These are phyloP conservation scores for Tetragonia tetragonoides DNA, from an alignment of 148 eudicot species.

Conservation along the genomic window DNA sequence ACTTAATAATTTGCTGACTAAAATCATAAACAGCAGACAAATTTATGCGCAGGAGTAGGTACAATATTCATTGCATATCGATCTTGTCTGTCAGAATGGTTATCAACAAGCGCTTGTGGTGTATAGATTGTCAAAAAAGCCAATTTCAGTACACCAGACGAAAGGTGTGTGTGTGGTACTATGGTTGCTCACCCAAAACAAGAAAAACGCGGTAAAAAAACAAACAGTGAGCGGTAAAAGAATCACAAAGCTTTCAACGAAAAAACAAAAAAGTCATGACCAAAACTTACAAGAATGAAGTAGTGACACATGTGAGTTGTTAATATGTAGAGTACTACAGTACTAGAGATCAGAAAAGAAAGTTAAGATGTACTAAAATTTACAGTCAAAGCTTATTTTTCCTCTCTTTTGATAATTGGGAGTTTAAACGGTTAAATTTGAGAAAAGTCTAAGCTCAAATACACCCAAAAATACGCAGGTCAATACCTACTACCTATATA, in stretches of 20 bases:
- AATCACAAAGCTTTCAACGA: not conserved
- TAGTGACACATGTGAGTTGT: too few species aligned
- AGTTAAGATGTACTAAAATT: too few species aligned
- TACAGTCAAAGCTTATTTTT: too few species aligned
- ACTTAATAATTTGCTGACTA: not conserved
- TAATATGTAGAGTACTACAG: too few species aligned
- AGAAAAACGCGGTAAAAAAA: slow-evolving; percentile 8
- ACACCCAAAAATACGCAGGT: too few species aligned
- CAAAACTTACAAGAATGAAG: not conserved
- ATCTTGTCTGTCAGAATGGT: slow-evolving; percentile 25
- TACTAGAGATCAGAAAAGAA: too few species aligned
- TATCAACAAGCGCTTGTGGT: slow-evolving; percentile 12
- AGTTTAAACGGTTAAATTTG: too few species aligned
- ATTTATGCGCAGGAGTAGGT: not conserved
- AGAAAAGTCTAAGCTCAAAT: too few species aligned
- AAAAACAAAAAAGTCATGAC: not conserved
- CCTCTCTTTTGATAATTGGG: too few species aligned
- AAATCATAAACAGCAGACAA: not conserved
- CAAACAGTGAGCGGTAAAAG: not conserved
- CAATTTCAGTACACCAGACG: slow-evolving; percentile 8
- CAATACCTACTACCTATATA: too few species aligned
- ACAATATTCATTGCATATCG: slow-evolving; percentile 5
- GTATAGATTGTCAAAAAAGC: slow-evolving; percentile 4
- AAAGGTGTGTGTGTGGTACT: not conserved
- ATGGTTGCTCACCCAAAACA: slow-evolving; percentile 2